Base-by-base conservation (phyloP, 139 green algal species). In the Trebouxia sp. region DNA sequence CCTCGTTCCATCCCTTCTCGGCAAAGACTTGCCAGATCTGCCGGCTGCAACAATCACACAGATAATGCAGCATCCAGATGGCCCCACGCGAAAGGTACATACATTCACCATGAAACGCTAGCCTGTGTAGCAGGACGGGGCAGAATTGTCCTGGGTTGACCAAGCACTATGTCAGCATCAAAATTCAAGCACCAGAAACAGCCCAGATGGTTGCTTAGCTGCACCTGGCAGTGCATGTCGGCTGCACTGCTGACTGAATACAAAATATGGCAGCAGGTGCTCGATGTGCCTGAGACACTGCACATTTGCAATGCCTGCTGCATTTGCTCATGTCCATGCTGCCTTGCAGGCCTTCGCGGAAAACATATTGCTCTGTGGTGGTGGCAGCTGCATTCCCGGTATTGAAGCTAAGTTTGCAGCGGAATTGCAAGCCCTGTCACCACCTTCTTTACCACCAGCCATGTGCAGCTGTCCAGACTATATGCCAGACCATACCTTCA, bases 401-500 rank as follows among this genome's bases (percentile, higher is more conserved):
- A 41, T 93, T 28, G 28, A 12, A 3, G 24, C n/a, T 20, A 74
- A 84, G 26, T 79, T 96, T 72, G 76, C 89, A 51, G 50, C 51
- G 0, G 86, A 94, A 58, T 17, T 92, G 39, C 56, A 72, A 24
- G 20, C 78, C 50, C 50, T 88, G 41, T 11, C 43, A 62, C 80
- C 87, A 15, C 58, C 82, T 10, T 83, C 69, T 37, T 41, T 85
- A 37, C 30, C 82, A 28, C 84, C 86, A 30, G 42, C 17, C 15
- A 42, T 91, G 6, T 83, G 55, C 24, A 55, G 45, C 32, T 32
- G 82, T 11, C 92, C 93, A 4, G 90, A 94, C 11, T 96, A 97
- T 85, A 93, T 97, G 92, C 92, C 92, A 7, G 77, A 86, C 5
- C 76, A 80, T 41, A 91, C 92, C 9, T 47, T 79, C 8, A 65